phyloP scores from a whole-genome alignment of 139 green algal genomes.

The Spirogloea muscicola region DNA sequence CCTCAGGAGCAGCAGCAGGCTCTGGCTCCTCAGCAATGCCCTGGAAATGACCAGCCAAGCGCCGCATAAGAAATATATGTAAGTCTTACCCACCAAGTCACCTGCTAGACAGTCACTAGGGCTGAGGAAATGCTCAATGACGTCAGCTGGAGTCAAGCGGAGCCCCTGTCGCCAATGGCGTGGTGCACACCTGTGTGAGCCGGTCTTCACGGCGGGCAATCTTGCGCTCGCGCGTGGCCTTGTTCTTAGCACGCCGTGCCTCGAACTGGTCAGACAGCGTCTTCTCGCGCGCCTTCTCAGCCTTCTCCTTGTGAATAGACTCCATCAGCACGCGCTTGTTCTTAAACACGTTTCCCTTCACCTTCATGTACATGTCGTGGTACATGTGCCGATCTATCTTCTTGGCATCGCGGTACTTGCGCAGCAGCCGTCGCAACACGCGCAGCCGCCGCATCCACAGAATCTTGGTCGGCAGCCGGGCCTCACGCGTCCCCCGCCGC shows the following conservation, averaged over 20 bases:
- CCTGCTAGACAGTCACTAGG: too few species aligned
- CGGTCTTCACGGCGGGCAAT: slow-evolving; percentile 89
- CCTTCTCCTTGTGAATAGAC: slow-evolving; percentile 98
- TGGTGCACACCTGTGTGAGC: slow-evolving; percentile 54
- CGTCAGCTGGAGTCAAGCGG: too few species aligned
- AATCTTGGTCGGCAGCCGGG: slow-evolving; percentile 92
- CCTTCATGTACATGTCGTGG: slow-evolving; percentile 96
- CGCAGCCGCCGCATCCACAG: slow-evolving; percentile 95
- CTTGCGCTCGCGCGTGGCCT: slow-evolving; percentile 89
- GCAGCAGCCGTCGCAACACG: slow-evolving; percentile 89
- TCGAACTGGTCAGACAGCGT: slow-evolving; percentile 97
- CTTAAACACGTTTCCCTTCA: slow-evolving; percentile 99
- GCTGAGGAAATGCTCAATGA: too few species aligned
- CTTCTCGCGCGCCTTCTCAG: slow-evolving; percentile 97
- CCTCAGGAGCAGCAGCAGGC: too few species aligned
- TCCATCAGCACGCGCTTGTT: slow-evolving; percentile 99
- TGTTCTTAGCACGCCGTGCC: slow-evolving; percentile 94
- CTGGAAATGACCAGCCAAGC: too few species aligned
- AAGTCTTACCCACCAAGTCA: too few species aligned
- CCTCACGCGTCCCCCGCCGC: slow-evolving; percentile 93
- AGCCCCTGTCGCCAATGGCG: too few species aligned
- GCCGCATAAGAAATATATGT: too few species aligned
- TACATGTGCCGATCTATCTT: slow-evolving; percentile 99
- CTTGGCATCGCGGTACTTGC: slow-evolving; percentile 94
- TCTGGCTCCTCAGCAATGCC: too few species aligned